Evolutionary conservation across 1,284 basidiomycete genomes (phyloP).

Genomic region (Cutaneotrichosporon cyanovorans): DNA sequence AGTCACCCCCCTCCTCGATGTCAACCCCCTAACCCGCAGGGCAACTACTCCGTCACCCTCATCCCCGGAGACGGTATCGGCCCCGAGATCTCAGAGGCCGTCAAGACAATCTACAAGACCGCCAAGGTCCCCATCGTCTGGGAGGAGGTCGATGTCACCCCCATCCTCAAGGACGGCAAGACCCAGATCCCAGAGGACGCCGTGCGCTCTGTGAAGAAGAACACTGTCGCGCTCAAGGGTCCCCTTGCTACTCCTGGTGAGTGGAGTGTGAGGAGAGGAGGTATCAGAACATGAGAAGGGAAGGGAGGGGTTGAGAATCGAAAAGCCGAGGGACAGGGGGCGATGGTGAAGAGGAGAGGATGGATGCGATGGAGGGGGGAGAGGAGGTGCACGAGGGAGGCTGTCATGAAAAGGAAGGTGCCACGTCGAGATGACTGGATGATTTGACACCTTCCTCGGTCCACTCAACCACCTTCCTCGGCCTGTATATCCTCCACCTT

Average conservation of each 20-base stretch:
- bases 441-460: too few relatives aligned
- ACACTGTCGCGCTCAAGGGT: constrained; percentile 96
- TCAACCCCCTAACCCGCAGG: constrained; percentile 50
- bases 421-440: too few relatives aligned
- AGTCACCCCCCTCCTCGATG: constrained; percentile 41
- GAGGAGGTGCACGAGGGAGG: too few relatives aligned
- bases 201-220: constrained; percentile 87
- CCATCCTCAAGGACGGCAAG: constrained; percentile 88
- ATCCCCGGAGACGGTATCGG: constrained; percentile 59
- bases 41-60: constrained; percentile 66
- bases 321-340: too few relatives aligned
- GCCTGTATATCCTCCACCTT: too few relatives aligned
- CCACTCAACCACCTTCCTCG: too few relatives aligned
- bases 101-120: constrained; percentile 86
- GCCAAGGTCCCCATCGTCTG: constrained; percentile 91
- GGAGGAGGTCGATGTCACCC: constrained; percentile 97
- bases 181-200: constrained; percentile 91
- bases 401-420: too few relatives aligned
- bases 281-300: too few relatives aligned
- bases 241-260: constrained; percentile 88
- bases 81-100: constrained; percentile 92
- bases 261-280: too few relatives aligned
- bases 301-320: too few relatives aligned
- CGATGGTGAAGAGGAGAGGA: too few relatives aligned
- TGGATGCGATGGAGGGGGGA: too few relatives aligned